Evolutionary conservation across 768 basidiomycete species (phyloP), one percentile per base, ranked within the genome.

Genomic region (Rhodotorula kratochvilovae): DNA sequence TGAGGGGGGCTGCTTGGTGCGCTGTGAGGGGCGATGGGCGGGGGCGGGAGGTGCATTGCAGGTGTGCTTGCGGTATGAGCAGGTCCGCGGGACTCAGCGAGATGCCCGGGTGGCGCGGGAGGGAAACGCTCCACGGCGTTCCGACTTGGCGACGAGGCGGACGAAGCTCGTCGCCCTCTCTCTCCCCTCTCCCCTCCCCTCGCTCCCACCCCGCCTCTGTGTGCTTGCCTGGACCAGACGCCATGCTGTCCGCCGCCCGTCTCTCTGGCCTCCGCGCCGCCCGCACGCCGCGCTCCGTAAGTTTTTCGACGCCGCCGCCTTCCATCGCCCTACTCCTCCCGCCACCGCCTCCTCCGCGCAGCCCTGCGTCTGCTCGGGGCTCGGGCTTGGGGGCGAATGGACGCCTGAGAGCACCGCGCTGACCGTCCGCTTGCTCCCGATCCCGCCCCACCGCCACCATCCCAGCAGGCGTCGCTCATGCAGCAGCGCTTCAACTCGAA

Each of bases 401-500:
- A 33, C 5, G 50, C 23, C 5, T 23, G 5, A 51, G 23, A 16
- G 3, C 31, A 17, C 29, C 15, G 12, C 3, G 12, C 53, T 54
- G 53, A 29, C 29, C 29, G 5, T 31, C 12, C 50, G 53, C 53
- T 54, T 31, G 53, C 53, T 17, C 53, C 53, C 53, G n/a, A 54
- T 31, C 53, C 15, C 51, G 25, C 27, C 15, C 23, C 25, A 12
- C 25, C 29, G 45, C 17, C n/a, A 5, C 19, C 16, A 42, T 39
- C 60, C 23, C 46, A 31, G 43, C 66, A 68, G 72, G 67, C 53
- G 25, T 48, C 65, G 65, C 65, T 68, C 61, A 33, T 59, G 35
- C 67, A 71, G 67, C 66, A 64, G 55, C 73, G 73, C 36, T 68
- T 69, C 67, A 75, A 75, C 73, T 75, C 73, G 29, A 75, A 75